Percentiles rank a stretch among this genome's conserved stretches.
Conservation (phyloP, 2,329 filamentous ascomycete genomes). For the Penicillium rolfsii region DNA sequence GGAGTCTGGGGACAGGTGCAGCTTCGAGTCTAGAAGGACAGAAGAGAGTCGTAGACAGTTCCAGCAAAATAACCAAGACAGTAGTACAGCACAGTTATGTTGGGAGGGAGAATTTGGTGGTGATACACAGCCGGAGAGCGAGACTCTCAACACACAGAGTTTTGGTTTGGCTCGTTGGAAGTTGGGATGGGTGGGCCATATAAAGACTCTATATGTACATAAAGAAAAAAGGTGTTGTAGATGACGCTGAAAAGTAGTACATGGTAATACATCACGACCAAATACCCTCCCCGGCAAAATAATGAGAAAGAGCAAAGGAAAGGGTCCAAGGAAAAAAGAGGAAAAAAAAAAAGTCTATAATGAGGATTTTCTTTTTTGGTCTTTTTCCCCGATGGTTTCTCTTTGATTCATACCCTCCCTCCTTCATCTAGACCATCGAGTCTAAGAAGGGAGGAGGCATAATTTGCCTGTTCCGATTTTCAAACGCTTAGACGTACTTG, state of each 20-base stretch:
- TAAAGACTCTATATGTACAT: conserved; percentile 37
- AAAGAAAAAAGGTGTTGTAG: conserved; percentile 35
- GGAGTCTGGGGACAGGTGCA: neutral
- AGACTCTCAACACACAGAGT: conserved; percentile 34
- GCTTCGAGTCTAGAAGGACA: neutral
- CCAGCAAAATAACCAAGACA: neutral
- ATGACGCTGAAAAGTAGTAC: conserved; percentile 38
- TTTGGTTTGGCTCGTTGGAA: conserved; percentile 35
- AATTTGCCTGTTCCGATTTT: conserved; percentile 10
- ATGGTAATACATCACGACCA: conserved; percentile 39
- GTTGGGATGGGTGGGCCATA: conserved; percentile 34
- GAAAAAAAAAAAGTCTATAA: conserved; percentile 15
- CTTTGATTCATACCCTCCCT: neutral
- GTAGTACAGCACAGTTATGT: neutral
- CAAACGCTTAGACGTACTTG: conserved; percentile 68
- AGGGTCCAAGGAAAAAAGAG: conserved; percentile 15
- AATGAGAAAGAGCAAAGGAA: conserved; percentile 10
- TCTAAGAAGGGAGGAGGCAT: neutral
- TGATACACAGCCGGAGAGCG: conserved; percentile 28
- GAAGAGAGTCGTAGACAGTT: conserved; percentile 6
- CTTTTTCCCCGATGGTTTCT: neutral
- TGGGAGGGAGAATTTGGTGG: conserved; percentile 5
- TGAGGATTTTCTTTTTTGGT: conserved; percentile 11
- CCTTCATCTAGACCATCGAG: neutral
- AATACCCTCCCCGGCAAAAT: conserved; percentile 34